Conservation (phyloP, 495 filamentous ascomycete species). For the Neurospora sublineolata region DNA sequence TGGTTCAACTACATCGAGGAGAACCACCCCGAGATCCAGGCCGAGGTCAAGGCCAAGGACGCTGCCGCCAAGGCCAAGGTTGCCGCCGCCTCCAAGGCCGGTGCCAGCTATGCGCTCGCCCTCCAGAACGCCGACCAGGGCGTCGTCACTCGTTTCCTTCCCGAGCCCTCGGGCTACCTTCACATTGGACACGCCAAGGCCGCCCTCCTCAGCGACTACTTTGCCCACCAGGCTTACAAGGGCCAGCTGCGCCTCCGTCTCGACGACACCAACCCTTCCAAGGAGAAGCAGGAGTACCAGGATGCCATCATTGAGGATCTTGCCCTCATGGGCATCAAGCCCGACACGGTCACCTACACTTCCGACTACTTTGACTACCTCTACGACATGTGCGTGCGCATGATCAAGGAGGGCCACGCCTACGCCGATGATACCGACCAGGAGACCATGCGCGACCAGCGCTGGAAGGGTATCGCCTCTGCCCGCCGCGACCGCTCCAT, state of each 20-base stretch:
- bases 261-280: constrained; percentile 88
- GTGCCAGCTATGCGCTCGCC: constrained; percentile 81
- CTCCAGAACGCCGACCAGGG: constrained; percentile 82
- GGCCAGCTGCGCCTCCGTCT: constrained; percentile 76
- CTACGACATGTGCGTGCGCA: constrained; percentile 60
- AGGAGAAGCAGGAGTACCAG: constrained; percentile 87
- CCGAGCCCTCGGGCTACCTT: constrained; percentile 91
- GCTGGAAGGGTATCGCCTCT: constrained; percentile 65
- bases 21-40: constrained; percentile 55
- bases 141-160: constrained; percentile 87
- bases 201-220: constrained; percentile 85
- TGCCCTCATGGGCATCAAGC: constrained; percentile 72
- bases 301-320: constrained; percentile 82
- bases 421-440: constrained; percentile 87
- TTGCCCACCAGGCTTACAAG: constrained; percentile 78
- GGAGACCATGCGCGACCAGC: constrained; percentile 70
- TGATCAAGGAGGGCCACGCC: constrained; percentile 76
- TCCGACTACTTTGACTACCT: constrained; percentile 87
- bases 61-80: constrained; percentile 59
- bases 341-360: constrained; percentile 67
- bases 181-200: constrained; percentile 94
- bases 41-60: constrained; percentile 44
- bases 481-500: constrained; percentile 62
- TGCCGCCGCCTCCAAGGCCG: constrained; percentile 64
- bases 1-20: constrained; percentile 88